phyloP scores from a whole-genome alignment of 306 rosid genomes.

The Dryas drummondii region DNA sequence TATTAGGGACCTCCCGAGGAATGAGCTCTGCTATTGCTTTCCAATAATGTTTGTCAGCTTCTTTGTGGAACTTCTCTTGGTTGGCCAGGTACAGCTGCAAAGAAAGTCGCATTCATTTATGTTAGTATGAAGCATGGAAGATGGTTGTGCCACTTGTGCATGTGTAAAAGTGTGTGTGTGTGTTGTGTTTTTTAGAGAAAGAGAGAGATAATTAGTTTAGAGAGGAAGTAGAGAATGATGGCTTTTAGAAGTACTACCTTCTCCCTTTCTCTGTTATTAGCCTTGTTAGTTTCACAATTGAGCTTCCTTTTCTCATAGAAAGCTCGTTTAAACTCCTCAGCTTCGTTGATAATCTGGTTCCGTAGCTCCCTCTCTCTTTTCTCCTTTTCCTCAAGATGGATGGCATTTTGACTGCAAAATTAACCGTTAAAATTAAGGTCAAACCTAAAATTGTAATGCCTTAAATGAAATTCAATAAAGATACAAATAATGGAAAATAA shows the following conservation, averaged over 20 bases:
- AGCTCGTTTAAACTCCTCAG: constrained; percentile 71
- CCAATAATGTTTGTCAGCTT: constrained; percentile 90
- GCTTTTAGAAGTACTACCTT: constrained; percentile 45
- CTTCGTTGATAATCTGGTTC: constrained; percentile 81
- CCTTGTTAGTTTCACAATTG: constrained; percentile 66
- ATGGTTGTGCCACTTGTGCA: neutral
- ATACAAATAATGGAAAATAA: neutral
- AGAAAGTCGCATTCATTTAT: constrained; percentile 17
- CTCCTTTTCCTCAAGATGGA: constrained; percentile 86
- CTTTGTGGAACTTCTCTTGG: constrained; percentile 97
- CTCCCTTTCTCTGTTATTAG: constrained; percentile 79
- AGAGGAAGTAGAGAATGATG: neutral
- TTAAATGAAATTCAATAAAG: neutral
- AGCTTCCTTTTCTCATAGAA: constrained; percentile 77
- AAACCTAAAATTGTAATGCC: constrained; percentile 5
- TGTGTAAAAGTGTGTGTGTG: too few species aligned
- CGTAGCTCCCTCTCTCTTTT: constrained; percentile 76
- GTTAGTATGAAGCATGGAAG: constrained; percentile 23
- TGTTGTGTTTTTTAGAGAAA: neutral
- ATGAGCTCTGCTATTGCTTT: constrained; percentile 90
- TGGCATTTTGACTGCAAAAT: constrained; percentile 61
- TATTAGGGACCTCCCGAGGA: constrained; percentile 83
- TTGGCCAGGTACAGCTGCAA: constrained; percentile 59
- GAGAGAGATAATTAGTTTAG: neutral
- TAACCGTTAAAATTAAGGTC: neutral